Base-by-base conservation (phyloP, 495 filamentous ascomycete species). In the Hyaloscypha bicolor region DNA sequence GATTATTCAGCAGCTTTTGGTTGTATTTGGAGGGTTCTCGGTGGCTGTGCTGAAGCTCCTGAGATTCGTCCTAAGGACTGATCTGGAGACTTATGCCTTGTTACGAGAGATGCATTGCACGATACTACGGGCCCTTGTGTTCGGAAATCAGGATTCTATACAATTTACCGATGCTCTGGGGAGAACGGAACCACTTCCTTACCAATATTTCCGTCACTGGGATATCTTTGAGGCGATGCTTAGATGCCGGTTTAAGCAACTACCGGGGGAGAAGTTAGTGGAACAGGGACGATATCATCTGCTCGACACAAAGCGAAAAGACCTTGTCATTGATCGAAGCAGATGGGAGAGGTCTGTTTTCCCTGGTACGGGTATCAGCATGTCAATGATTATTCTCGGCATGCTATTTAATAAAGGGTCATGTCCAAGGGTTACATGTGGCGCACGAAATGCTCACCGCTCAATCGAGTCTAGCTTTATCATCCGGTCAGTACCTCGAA, bases 171-270 rank as follows among this genome's bases (percentile, higher is more conserved):
- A 77, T 63, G 72, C 68, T 9, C 62, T 77, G 14, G 72, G 74
- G 4, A 52, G 67, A 35, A 60, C 31, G 9, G 55, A 55, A 55
- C 55, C 65, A 29, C 42, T 76, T 22, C 69, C 64, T 3, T 76
- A 70, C 37, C 70, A 74, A 58, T 73, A 33, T 25, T 76, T 77
- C 53, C 63, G 64, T 16, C 62, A 76, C 56, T 77, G 72, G 72
- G 74, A 74, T 60, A 69, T 74, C 66, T 72, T 63, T 59, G 68
- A 29, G 63, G 56, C 45, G 35, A 76, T 33, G 73, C 69, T 56
- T 65, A 66, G 30, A 30, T 65, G 31, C 66, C 63, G 58, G 64
- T 67, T 55, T 64, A 71, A 19, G 67, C n/a, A n/a, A n/a, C n/a
- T n/a, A n/a, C n/a, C n/a, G n/a, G n/a, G n/a, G n/a, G n/a, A n/a